Evolutionary conservation across 2,329 filamentous ascomycete genomes (phyloP).

Genomic region (Trichoderma lentiforme): DNA sequence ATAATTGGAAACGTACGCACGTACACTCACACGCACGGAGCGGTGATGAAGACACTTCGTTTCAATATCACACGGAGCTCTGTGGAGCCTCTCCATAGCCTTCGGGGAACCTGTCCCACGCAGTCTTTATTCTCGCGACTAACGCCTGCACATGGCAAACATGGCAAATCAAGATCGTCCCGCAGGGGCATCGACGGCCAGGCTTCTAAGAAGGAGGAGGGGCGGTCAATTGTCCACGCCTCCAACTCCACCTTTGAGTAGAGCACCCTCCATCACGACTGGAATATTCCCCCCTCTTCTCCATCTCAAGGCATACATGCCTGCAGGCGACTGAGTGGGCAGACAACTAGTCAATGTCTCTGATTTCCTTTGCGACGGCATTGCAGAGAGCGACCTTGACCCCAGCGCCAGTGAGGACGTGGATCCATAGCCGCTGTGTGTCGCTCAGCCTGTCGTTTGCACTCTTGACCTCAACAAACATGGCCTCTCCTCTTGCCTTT

Average conservation of each 20-base stretch:
- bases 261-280: constrained; percentile 5
- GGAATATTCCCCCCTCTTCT: not conserved
- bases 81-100: constrained; percentile 4
- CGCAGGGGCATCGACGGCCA: constrained; percentile 2
- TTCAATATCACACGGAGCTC: constrained; percentile 13
- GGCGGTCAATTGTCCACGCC: constrained; percentile 12
- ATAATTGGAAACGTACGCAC: constrained; percentile 15
- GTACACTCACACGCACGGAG: not conserved
- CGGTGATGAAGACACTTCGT: not conserved
- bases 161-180: constrained; percentile 18
- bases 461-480: constrained; percentile 78
- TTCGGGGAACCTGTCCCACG: constrained; percentile 12
- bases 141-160: constrained; percentile 15
- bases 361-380: constrained; percentile 53
- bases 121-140: not conserved
- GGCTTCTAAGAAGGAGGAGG: not conserved
- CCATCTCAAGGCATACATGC: not conserved
- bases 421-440: constrained; percentile 94
- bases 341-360: constrained; percentile 37
- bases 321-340: not conserved
- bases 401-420: constrained; percentile 82
- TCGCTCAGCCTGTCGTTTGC: constrained; percentile 93
- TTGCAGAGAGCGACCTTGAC: constrained; percentile 80
- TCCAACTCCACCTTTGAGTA: constrained; percentile 8
- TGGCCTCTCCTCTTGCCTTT: constrained; percentile 55